Evolutionary conservation across 78 protist species (phyloP), one percentile per base, ranked within the genome.

Genomic region (Dictyostelium citrinum): DNA sequence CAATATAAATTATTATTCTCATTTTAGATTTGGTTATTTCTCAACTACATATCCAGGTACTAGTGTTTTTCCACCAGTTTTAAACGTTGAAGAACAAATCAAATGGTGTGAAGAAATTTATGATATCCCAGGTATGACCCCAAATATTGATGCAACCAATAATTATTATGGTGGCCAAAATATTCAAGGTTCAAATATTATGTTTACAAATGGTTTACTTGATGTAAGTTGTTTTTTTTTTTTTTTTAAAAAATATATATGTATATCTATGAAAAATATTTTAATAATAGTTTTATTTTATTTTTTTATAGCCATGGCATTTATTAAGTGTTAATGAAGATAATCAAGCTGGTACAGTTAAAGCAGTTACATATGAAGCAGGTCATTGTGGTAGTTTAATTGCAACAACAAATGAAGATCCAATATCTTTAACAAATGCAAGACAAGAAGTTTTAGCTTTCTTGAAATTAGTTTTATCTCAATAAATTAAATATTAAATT

Each of bases 371-470:
- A 16, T 88, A 88, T 68, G 61, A 88, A 68, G 93, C 93, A 31
- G 93, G 93, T 67, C 93, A 88, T 61, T 88, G 93, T 79, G 93
- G 82, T 67, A 31, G 77, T 22, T 67, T 88, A 45, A 88, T 80
- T 68, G 51, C n/a, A 20, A 12, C 70, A 49, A 80, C 93, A 33
- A 4, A 20, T 14, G 31, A 43, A 4, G 93, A 88, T 88, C 93
- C 93, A 67, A n/a, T 55, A 1, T 88, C 93, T n/a, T n/a, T 88
- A 17, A 20, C 61, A 31, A 20, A 55, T 37, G 83, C 93, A 22
- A 60, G 93, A 71, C 41, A 67, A 70, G 81, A 31, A 7, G 81
- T 83, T 27, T 22, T 83, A 31, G 2, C 37, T 3, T 83, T 83
- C 72, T 35, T 83, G 20, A 49, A 81, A 58, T 12, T 9, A 49